A percentile compares a stretch with the other conserved stretches of the same genome.
Evolutionary conservation across 78 protist species (phyloP).

Genomic region (Dictyostelium intermedium): DNA sequence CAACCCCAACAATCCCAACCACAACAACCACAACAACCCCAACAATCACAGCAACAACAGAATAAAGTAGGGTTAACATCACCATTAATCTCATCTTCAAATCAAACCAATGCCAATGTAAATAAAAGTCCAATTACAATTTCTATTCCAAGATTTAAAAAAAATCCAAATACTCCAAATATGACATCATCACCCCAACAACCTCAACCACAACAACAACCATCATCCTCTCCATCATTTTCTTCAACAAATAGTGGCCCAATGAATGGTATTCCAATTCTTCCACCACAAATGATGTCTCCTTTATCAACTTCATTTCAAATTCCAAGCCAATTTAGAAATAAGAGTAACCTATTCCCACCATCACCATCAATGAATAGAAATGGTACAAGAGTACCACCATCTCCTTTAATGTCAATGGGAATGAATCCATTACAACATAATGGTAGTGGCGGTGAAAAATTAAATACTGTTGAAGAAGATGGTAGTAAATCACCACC

Average conservation of each 20-base stretch:
- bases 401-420: not conserved
- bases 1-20: not conserved
- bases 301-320: not conserved
- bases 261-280: not conserved
- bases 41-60: not conserved
- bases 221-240: not conserved
- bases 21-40: not conserved
- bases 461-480: not conserved
- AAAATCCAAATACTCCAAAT: not conserved
- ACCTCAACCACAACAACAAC: not conserved
- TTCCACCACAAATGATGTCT: not conserved
- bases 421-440: not conserved
- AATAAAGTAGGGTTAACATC: not conserved
- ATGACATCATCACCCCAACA: not conserved
- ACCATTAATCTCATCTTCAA: not conserved
- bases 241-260: not conserved
- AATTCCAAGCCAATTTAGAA: not conserved
- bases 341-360: not conserved
- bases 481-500: conserved; percentile 24
- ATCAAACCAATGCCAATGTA: not conserved
- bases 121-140: conserved; percentile 56
- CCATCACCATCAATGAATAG: not conserved
- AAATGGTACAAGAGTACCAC: conserved; percentile 3
- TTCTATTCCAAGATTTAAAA: conserved; percentile 56
- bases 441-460: not conserved